Evolutionary conservation across 106 monocot species (phyloP).

Genomic region (Acorus gramineus): DNA sequence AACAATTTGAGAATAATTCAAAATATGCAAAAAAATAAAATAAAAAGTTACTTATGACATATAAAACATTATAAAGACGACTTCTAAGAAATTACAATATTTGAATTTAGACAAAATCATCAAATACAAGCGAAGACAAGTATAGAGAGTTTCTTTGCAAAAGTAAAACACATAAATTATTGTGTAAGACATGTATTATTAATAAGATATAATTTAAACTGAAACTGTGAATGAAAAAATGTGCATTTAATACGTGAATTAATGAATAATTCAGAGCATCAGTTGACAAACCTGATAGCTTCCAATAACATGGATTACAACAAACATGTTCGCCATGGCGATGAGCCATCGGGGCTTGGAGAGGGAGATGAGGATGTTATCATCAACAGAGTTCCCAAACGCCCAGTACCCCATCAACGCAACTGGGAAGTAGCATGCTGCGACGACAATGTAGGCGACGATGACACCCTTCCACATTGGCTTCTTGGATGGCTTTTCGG

Average conservation of each 20-base stretch:
- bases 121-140: too few species aligned
- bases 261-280: too few species aligned
- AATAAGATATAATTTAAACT: too few species aligned
- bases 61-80: too few species aligned
- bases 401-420: slow-evolving; percentile 18
- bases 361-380: slow-evolving; percentile 18
- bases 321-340: slow-evolving; percentile 19
- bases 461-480: slow-evolving; percentile 22
- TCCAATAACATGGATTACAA: slow-evolving; percentile 25
- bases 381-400: slow-evolving; percentile 14
- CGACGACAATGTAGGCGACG: not conserved
- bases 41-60: too few species aligned
- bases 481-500: slow-evolving; percentile 16
- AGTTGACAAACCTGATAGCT: slow-evolving; percentile 22
- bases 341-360: slow-evolving; percentile 24
- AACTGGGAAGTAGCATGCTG: slow-evolving; percentile 18
- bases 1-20: not conserved
- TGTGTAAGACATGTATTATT: too few species aligned
- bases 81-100: too few species aligned
- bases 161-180: not conserved
- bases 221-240: too few species aligned
- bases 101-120: too few species aligned
- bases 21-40: not conserved
- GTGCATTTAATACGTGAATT: too few species aligned
- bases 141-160: too few species aligned